phyloP scores from a whole-genome alignment of 2,329 filamentous ascomycete genomes.

The Exophiala bonariae region DNA sequence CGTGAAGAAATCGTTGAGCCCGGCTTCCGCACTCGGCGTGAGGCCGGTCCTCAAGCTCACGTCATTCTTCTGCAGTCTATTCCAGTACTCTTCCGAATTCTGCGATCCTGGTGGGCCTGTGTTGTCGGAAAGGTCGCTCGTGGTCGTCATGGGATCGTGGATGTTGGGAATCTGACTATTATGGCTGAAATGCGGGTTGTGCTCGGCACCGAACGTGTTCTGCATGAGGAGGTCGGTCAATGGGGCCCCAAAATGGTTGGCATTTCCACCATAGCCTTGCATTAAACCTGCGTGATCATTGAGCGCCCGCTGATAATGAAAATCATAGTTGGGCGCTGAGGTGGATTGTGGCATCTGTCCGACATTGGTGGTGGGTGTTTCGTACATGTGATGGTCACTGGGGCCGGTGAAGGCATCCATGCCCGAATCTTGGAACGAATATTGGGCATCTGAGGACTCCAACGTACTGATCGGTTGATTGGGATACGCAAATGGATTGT shows the following conservation, averaged over 20 bases:
- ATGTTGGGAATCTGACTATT: slow-evolving; percentile 6
- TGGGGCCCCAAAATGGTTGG: slow-evolving; percentile 11
- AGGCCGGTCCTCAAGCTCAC: slow-evolving; percentile 11
- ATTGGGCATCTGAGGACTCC: slow-evolving; percentile 21
- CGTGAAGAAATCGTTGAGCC: slow-evolving; percentile 23
- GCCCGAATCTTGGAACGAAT: slow-evolving; percentile 11
- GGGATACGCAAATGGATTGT: slow-evolving; percentile 52
- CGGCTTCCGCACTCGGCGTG: slow-evolving; percentile 11
- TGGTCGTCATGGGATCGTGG: slow-evolving; percentile 4
- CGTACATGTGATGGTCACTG: slow-evolving; percentile 8
- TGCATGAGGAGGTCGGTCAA: slow-evolving; percentile 22
- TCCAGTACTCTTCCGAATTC: slow-evolving; percentile 23
- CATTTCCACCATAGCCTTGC: slow-evolving; percentile 8
- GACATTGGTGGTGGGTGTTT: slow-evolving; percentile 18
- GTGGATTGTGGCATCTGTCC: slow-evolving; percentile 5
- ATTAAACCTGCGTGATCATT: slow-evolving; percentile 8
- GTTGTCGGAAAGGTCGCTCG: no score
- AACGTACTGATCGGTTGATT: slow-evolving; percentile 40
- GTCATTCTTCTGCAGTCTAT: slow-evolving; percentile 10
- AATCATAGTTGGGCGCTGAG: slow-evolving; percentile 9
- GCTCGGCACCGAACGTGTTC: slow-evolving; percentile 9
- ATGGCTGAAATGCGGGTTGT: slow-evolving; percentile 4
- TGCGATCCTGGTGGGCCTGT: no score
- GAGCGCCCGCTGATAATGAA: slow-evolving; percentile 10
- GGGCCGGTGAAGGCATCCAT: slow-evolving; percentile 2